phyloP scores from a whole-genome alignment of 1,284 basidiomycete species.

The Moniliella sp. region DNA sequence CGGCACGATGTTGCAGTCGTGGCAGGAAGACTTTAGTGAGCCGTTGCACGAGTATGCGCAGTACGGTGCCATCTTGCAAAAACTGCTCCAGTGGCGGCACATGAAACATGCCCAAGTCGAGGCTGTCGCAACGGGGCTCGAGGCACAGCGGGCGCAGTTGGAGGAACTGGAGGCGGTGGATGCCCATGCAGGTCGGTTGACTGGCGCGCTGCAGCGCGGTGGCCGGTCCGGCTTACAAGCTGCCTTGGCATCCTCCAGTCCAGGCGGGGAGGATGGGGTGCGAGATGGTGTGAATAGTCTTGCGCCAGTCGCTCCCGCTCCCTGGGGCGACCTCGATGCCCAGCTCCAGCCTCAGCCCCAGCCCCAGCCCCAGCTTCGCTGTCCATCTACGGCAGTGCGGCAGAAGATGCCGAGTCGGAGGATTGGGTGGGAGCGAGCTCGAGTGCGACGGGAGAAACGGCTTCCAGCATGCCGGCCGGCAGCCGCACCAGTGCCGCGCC shows the following conservation, averaged over 20 bases:
- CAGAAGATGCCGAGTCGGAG: too few species aligned
- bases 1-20: slow-evolving; percentile 40
- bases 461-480: too few species aligned
- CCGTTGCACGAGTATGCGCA: slow-evolving; percentile 86
- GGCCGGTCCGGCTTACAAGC: slow-evolving; percentile 11
- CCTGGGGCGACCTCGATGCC: slow-evolving; percentile 1
- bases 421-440: too few species aligned
- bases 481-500: too few species aligned
- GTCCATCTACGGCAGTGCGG: slow-evolving; percentile 1
- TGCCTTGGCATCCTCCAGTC: background rate
- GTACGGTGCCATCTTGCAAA: slow-evolving; percentile 81
- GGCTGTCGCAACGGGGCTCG: slow-evolving; percentile 75
- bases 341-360: background rate
- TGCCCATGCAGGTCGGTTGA: slow-evolving; percentile 64
- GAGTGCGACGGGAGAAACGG: too few species aligned
- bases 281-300: background rate
- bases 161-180: slow-evolving; percentile 81
- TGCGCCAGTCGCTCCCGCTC: background rate
- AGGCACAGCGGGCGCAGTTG: slow-evolving; percentile 62
- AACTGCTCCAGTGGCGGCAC: slow-evolving; percentile 75
- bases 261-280: background rate
- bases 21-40: slow-evolving; percentile 63
- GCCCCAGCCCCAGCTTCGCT: background rate
- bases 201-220: slow-evolving; percentile 49
- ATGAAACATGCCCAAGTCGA: slow-evolving; percentile 96